phyloP scores from a whole-genome alignment of 805 yeast genomes.

The Starmerella stigmatis region DNA sequence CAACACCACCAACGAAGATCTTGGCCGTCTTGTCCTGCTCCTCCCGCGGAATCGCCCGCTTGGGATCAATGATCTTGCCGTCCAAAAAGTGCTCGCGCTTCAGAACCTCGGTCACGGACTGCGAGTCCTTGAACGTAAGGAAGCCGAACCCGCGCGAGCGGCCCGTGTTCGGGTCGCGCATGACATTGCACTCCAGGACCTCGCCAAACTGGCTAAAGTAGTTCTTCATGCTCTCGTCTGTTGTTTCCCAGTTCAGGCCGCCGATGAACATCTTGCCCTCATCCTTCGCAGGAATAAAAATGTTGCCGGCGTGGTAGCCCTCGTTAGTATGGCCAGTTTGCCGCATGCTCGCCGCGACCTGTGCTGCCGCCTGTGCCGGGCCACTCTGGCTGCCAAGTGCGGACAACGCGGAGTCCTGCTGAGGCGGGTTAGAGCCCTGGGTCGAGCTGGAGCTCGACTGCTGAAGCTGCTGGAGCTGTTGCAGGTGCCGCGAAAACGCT shows the following conservation, averaged over 20 bases:
- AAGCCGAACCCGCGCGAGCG: conserved; percentile 93
- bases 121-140: conserved; percentile 71
- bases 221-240: conserved; percentile 71
- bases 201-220: conserved; percentile 86
- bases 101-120: conserved; percentile 76
- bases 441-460: conserved; percentile 5
- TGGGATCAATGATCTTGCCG: conserved; percentile 94
- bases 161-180: conserved; percentile 82
- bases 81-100: conserved; percentile 80
- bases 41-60: conserved; percentile 92
- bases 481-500: conserved; percentile 23
- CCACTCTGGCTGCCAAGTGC: not conserved
- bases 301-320: conserved; percentile 34
- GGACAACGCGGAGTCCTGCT: not conserved
- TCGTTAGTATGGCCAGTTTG: conserved; percentile 22
- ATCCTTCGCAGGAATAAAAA: conserved; percentile 47
- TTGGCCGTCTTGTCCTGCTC: conserved; percentile 96
- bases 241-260: conserved; percentile 96
- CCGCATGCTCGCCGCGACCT: not conserved
- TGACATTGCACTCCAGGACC: conserved; percentile 75
- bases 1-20: conserved; percentile 94
- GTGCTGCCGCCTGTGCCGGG: not conserved
- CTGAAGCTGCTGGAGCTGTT: conserved; percentile 26
- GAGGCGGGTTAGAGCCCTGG: not conserved
- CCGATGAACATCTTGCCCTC: conserved; percentile 92